Base-by-base conservation (phyloP, 2,329 filamentous ascomycete species). In the Fusarium pseudonygamai region DNA sequence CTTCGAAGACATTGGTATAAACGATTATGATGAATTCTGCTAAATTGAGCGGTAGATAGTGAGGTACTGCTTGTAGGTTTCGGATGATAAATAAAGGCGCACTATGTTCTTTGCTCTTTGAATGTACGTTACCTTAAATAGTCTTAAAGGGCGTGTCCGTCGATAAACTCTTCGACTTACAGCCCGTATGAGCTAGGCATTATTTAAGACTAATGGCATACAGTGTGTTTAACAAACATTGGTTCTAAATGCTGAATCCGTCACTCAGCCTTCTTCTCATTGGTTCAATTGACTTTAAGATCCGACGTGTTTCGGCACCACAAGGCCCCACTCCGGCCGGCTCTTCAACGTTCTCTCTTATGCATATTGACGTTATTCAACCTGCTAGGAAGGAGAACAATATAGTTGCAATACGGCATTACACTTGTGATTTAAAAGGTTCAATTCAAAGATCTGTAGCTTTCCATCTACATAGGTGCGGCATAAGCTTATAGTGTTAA, bases 271-370 rank as follows among this genome's bases (percentile, higher is more conserved):
- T 34, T 13, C 18, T 22, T 64, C 62, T 74, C 55, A 78, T 78
- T 78, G 76, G 76, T n/a, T 55, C 36, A 39, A n/a, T n/a, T 18
- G 20, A 24, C 28, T 45, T 57, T 72, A 71, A 70, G 45, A 69
- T 78, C 76, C 74, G 74, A 75, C 55, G 32, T 24, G 18, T 37
- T 60, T 71, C 76, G 76, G 67, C 58, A 53, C 57, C 40, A 52
- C 32, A 24, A 32, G 36, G 52, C 68, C 55, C 73, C 73, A 62
- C 73, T 22, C 52, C 18, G 22, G 26, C 36, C 28, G 32, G 37
- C 24, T 42, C 16, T 59, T 34, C 28, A 36, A 64, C 40, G 18
- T 47, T 37, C 42, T 40, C 13, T 20, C 9, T 26, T 36, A 24
- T 14, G 47, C n/a, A 15, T 36, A 15, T 20, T 52, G n/a, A 26